These are phyloP conservation scores for Telopea speciosissima DNA, from an alignment of 177 flowering plant species.

Conservation along the genomic window DNA sequence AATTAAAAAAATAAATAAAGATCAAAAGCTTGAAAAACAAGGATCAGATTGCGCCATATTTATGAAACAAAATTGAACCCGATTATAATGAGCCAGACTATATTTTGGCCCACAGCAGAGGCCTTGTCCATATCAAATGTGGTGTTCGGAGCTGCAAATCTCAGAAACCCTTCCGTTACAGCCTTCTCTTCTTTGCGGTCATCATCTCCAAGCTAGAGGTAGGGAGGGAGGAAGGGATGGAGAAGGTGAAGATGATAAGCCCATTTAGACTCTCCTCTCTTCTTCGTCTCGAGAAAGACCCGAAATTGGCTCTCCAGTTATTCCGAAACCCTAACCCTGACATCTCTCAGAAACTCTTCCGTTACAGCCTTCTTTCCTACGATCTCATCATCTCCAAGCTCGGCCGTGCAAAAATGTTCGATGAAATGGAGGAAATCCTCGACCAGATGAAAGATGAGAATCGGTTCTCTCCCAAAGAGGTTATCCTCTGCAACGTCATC, in stretches of 20 bases:
- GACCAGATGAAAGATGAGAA: conserved; percentile 40
- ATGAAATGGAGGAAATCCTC: conserved; percentile 55
- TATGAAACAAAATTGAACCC: too few species aligned
- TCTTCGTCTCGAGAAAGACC: conserved; percentile 55
- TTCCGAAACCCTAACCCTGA: conserved; percentile 27
- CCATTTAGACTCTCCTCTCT: conserved; percentile 8
- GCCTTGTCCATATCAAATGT: too few species aligned
- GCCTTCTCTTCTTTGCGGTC: too few species aligned
- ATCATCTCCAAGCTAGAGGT: too few species aligned
- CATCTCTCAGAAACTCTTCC: conserved; percentile 38
- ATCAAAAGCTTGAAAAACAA: too few species aligned
- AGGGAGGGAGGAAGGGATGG: neutral
- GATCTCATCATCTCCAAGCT: conserved; percentile 81
- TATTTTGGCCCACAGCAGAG: too few species aligned
- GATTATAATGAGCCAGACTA: too few species aligned
- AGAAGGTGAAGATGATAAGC: neutral
- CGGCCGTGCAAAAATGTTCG: conserved; percentile 66
- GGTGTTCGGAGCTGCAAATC: too few species aligned
- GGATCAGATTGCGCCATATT: too few species aligned
- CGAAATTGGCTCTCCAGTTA: conserved; percentile 34
- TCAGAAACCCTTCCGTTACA: too few species aligned
- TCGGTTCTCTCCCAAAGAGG: conserved; percentile 43
- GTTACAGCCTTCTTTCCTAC: conserved; percentile 49
- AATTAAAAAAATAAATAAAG: too few species aligned
- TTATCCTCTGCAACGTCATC: conserved; percentile 63